phyloP scores from a whole-genome alignment of 2,329 filamentous ascomycete genomes.

The Xylariaceae sp. region DNA sequence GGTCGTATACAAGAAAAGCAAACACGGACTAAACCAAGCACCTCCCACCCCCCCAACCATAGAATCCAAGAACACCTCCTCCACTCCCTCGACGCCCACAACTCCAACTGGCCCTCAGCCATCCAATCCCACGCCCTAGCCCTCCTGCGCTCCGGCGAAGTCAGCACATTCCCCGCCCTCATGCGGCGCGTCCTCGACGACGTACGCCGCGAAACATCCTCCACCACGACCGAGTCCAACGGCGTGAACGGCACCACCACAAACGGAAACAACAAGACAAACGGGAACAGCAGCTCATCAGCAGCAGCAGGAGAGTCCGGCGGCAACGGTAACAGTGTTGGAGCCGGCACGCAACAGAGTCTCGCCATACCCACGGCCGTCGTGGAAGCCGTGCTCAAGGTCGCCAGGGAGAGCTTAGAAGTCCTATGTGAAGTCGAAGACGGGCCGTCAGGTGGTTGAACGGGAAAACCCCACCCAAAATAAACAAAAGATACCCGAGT shows the following conservation, averaged over 20 bases:
- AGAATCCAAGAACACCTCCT: conserved; percentile 64
- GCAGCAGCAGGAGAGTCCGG: background rate
- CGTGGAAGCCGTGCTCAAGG: conserved; percentile 59
- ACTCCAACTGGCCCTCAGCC: conserved; percentile 58
- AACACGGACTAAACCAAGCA: conserved; percentile 10
- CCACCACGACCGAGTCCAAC: conserved; percentile 14
- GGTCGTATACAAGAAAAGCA: background rate
- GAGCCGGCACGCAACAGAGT: conserved; percentile 27
- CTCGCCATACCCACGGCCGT: conserved; percentile 57
- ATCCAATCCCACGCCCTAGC: conserved; percentile 57
- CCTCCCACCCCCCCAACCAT: background rate
- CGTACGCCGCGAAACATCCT: conserved; percentile 48
- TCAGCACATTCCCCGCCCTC: conserved; percentile 57
- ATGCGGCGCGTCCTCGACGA: conserved; percentile 59
- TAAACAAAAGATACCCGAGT: too few relatives aligned
- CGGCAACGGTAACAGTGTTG: conserved; percentile 29
- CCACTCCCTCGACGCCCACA: conserved; percentile 56
- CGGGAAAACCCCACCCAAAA: background rate
- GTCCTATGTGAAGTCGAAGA: conserved; percentile 41
- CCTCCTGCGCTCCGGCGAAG: conserved; percentile 58
- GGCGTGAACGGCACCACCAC: conserved; percentile 4
- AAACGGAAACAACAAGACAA: conserved; percentile 5
- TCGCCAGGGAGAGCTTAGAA: conserved; percentile 57
- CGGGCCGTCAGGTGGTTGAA: conserved; percentile 17
- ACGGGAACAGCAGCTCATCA: conserved; percentile 4